phyloP scores from a whole-genome alignment of 805 yeast genomes.

The Candida krabiensis region DNA sequence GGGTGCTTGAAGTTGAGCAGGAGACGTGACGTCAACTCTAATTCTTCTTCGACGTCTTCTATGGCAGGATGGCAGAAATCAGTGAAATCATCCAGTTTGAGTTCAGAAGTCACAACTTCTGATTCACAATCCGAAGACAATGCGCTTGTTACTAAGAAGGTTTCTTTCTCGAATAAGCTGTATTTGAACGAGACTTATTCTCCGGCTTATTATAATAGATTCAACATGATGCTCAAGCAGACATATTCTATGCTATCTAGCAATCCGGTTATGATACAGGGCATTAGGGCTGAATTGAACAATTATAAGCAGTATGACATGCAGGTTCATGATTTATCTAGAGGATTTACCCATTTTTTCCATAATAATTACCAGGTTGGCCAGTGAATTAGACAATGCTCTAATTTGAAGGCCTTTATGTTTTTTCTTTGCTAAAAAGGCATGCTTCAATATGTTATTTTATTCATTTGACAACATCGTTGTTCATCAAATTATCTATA shows the following conservation, averaged over 20 bases:
- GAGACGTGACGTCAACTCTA: neutral
- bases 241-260: conserved; percentile 40
- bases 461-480: neutral
- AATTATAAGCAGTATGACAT: conserved; percentile 60
- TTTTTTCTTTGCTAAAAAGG: too few relatives aligned
- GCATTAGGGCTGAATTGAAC: conserved; percentile 65
- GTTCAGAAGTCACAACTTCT: neutral
- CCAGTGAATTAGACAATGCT: too few relatives aligned
- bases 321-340: conserved; percentile 65
- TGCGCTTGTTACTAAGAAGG: conserved; percentile 12
- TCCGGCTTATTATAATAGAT: conserved; percentile 51
- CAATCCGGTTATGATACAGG: conserved; percentile 51
- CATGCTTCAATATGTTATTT: neutral
- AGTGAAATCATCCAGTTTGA: neutral
- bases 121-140: too few relatives aligned
- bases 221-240: conserved; percentile 51
- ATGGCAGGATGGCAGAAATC: neutral
- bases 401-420: too few relatives aligned
- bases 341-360: conserved; percentile 65
- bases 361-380: too few relatives aligned
- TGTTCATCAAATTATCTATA: neutral
- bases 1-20: conserved; percentile 11
- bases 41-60: conserved; percentile 4
- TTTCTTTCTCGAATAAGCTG: conserved; percentile 46
- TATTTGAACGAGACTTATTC: conserved; percentile 54